These are phyloP conservation scores for Inonotus hispidus DNA, from an alignment of 1,284 basidiomycete species.

Conservation along the genomic window DNA sequence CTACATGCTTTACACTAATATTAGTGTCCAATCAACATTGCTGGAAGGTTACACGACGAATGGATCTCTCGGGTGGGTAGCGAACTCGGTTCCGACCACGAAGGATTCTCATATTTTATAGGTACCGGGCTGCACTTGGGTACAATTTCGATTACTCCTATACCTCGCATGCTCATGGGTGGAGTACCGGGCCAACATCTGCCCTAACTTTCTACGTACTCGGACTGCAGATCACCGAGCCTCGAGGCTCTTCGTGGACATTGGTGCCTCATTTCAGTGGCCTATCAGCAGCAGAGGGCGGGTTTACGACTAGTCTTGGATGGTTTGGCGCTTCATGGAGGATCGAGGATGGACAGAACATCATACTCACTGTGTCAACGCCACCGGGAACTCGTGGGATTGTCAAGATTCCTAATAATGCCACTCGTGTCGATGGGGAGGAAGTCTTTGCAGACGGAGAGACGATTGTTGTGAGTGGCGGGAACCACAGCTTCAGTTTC, in stretches of 20 bases:
- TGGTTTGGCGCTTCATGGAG: constrained; percentile 39
- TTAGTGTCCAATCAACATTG: constrained; percentile 45
- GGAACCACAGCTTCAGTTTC: not conserved
- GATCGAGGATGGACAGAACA: not conserved
- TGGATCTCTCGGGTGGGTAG: constrained; percentile 41
- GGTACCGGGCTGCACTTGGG: constrained; percentile 41
- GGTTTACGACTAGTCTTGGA: constrained; percentile 40
- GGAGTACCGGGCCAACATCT: constrained; percentile 42
- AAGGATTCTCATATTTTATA: constrained; percentile 15
- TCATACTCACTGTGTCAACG: constrained; percentile 6
- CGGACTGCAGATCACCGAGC: constrained; percentile 37
- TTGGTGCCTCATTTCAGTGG: constrained; percentile 35
- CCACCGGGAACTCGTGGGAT: constrained; percentile 10
- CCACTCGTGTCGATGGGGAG: not conserved
- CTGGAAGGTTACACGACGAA: constrained; percentile 48
- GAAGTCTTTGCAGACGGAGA: not conserved
- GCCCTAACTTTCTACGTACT: constrained; percentile 41
- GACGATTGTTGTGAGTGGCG: not conserved
- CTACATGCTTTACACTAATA: constrained; percentile 47
- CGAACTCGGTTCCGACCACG: not conserved
- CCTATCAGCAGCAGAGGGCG: constrained; percentile 34
- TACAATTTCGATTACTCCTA: constrained; percentile 44
- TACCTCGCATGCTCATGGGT: constrained; percentile 43
- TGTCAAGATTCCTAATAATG: not conserved
- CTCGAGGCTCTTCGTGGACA: constrained; percentile 36